Evolutionary conservation across 2,329 filamentous ascomycete genomes (phyloP).

Genomic region (Pseudogymnoascus sp.): DNA sequence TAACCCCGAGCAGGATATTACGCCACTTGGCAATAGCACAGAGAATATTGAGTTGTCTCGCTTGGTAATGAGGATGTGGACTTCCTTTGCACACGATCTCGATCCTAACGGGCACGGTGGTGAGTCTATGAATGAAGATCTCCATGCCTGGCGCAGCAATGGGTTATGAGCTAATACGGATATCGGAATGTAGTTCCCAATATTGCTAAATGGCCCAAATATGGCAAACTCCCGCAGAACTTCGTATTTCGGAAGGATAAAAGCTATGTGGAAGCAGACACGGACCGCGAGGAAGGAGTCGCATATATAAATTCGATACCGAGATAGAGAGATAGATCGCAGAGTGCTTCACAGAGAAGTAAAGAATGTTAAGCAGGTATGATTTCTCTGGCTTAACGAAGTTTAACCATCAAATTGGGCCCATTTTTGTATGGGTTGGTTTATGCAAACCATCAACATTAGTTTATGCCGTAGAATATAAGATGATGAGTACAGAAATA

Average conservation of each 20-base stretch:
- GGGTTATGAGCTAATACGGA: neutral
- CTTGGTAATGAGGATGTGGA: slow-evolving; percentile 17
- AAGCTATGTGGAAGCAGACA: slow-evolving; percentile 40
- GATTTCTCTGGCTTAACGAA: too few relatives aligned
- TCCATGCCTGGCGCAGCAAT: neutral
- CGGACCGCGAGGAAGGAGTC: slow-evolving; percentile 39
- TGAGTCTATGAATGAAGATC: neutral
- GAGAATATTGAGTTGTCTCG: slow-evolving; percentile 9
- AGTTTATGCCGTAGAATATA: too few relatives aligned
- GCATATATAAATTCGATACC: slow-evolving; percentile 32
- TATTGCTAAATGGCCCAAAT: slow-evolving; percentile 36
- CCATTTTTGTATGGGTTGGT: too few relatives aligned
- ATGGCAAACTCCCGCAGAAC: slow-evolving; percentile 30
- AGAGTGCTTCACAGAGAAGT: neutral
- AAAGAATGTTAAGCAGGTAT: too few relatives aligned
- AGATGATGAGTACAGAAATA: too few relatives aligned
- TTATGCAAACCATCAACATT: too few relatives aligned
- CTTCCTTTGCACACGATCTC: slow-evolving; percentile 15
- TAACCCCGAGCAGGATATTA: neutral
- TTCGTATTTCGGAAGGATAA: slow-evolving; percentile 18
- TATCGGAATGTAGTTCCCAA: neutral
- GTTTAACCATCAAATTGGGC: too few relatives aligned
- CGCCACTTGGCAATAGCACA: neutral
- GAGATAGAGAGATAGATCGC: neutral
- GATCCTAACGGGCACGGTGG: slow-evolving; percentile 17